Evolutionary conservation across 2,329 filamentous ascomycete species (phyloP), one percentile per base, ranked within the genome.

Genomic region (Hypoxylon rubiginosum): DNA sequence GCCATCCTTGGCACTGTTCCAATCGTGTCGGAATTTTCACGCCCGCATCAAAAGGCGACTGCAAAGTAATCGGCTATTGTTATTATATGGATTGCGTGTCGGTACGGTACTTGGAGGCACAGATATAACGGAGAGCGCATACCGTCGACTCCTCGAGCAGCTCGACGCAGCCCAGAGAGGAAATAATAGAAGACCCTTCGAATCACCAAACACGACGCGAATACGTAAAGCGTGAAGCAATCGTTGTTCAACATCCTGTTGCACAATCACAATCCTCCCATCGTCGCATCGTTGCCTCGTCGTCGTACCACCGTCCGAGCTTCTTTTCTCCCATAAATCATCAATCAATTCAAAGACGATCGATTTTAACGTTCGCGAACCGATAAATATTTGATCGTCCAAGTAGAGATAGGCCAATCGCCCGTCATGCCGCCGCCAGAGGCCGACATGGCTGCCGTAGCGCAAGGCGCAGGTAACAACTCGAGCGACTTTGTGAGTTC

Each of bases 401-500:
- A 60, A 59, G 58, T 58, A 58, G 57, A 48, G 51, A 57, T 36
- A 62, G 65, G 65, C 66, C 63, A 49, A 62, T 67, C 69, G 66
- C 72, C 68, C 60, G 75, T 66, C 67, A 80, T 75, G 75, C 76
- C 75, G 75, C 76, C 75, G 64, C 75, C 77, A 48, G 80, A 81
- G 71, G 73, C 69, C 74, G 80, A 82, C 30, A 73, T 80, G 73
- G 70, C 67, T 50, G 61, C 77, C 65, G 72, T 75, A 62, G 78
- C 77, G 73, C 80, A 75, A 71, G 82, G 83, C 68, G 82, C 75
- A 43, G 71, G 83, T 76, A 96, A 92, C 81, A 97, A 93, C 83
- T 97, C 94, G 68, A 97, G 94, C 86, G 94, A 97, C 84, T 97
- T 97, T 87, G 94, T 97, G 84, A 85, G 92, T 91, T 63, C 65